Conservation (phyloP, 305 asterid species). For the Fraxinus xanthoxyloides region DNA sequence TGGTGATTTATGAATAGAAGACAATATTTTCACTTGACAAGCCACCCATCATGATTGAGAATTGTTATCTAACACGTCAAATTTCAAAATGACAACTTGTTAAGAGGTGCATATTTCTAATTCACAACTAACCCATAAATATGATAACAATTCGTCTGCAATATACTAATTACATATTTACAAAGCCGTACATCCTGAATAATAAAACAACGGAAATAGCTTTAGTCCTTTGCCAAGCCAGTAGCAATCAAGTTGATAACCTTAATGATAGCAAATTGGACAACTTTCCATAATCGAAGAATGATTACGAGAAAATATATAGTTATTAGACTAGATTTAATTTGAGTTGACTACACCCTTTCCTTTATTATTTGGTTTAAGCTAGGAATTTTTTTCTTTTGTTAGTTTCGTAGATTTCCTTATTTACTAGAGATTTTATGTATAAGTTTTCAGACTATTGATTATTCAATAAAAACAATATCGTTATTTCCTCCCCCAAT, state of each 20-base stretch:
- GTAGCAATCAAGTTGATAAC: background rate
- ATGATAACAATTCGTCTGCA: background rate
- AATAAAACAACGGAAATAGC: background rate
- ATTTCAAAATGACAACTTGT: background rate
- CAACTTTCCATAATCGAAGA: background rate
- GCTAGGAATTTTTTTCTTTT: background rate
- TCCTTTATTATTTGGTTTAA: background rate
- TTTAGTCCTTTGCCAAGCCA: background rate
- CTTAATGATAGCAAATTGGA: background rate
- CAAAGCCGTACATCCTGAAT: background rate
- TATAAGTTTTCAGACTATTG: background rate
- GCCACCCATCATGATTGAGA: slow-evolving; percentile 4
- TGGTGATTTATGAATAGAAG: slow-evolving; percentile 12
- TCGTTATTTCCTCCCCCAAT: background rate
- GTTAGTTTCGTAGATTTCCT: background rate
- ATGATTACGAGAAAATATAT: background rate
- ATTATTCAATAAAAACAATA: background rate
- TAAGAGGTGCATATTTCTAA: background rate
- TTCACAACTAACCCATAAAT: background rate
- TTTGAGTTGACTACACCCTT: background rate
- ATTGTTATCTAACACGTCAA: slow-evolving; percentile 7
- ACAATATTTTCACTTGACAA: slow-evolving; percentile 9
- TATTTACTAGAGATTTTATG: background rate
- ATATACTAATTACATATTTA: background rate
- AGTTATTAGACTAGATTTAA: background rate